Evolutionary conservation across 768 basidiomycete species (phyloP).

Genomic region (Dioszegia aurantiaca): DNA sequence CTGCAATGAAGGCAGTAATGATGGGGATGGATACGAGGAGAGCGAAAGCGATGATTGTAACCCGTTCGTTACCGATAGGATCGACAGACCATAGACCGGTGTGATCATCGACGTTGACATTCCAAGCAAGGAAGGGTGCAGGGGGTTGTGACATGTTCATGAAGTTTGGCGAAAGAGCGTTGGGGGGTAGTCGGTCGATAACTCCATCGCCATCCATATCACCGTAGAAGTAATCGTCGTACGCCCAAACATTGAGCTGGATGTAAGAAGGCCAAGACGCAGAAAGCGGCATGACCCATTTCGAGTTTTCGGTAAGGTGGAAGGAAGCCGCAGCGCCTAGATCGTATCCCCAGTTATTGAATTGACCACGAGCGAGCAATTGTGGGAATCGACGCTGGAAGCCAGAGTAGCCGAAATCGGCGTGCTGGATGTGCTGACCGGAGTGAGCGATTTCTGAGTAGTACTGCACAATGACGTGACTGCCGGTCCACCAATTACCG

Average conservation of each 20-base stretch:
- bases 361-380: slow-evolving; percentile 79
- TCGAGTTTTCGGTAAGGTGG: slow-evolving; percentile 55
- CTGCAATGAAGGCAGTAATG: slow-evolving; percentile 78
- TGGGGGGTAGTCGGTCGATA: slow-evolving; percentile 86
- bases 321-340: slow-evolving; percentile 71
- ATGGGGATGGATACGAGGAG: slow-evolving; percentile 76
- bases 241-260: slow-evolving; percentile 86
- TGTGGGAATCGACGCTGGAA: slow-evolving; percentile 75
- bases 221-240: slow-evolving; percentile 89
- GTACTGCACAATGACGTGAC: slow-evolving; percentile 88
- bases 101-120: slow-evolving; percentile 72
- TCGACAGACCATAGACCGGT: slow-evolving; percentile 72
- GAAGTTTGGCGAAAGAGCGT: slow-evolving; percentile 69
- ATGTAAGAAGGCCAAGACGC: slow-evolving; percentile 83
- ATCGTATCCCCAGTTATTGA: slow-evolving; percentile 91
- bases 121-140: slow-evolving; percentile 81
- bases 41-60: slow-evolving; percentile 84
- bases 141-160: slow-evolving; percentile 90
- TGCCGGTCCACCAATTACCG: slow-evolving; percentile 68
- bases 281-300: slow-evolving; percentile 66
- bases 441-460: slow-evolving; percentile 70
- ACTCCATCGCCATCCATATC: slow-evolving; percentile 83
- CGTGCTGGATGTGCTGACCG: slow-evolving; percentile 65
- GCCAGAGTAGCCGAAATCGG: slow-evolving; percentile 64
- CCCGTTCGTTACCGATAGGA: slow-evolving; percentile 74